Percentiles rank a stretch among this genome's conserved stretches.
Evolutionary conservation across 176 grass and related monocot genomes (phyloP).

Genomic region (Metroxylon sagu): DNA sequence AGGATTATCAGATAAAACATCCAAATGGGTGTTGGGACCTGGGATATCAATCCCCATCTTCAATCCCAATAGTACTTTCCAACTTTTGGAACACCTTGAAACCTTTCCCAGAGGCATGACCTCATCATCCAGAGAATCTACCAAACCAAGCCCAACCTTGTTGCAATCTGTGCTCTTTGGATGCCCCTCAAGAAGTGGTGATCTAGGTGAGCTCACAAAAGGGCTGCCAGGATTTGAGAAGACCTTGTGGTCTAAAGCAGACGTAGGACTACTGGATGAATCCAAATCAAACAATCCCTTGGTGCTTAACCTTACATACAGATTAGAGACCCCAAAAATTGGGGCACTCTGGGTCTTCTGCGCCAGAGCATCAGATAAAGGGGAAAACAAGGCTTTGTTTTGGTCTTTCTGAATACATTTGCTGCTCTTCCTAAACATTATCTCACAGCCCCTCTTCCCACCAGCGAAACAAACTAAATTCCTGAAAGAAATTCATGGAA

Average conservation of each 20-base stretch:
- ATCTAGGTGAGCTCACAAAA: constrained; percentile 25
- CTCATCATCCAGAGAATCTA: constrained; percentile 42
- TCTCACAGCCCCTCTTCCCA: background rate
- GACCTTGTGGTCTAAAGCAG: constrained; percentile 63
- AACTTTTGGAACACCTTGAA: constrained; percentile 16
- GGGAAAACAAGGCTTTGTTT: constrained; percentile 30
- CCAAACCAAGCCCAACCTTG: constrained; percentile 57
- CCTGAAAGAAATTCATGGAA: background rate
- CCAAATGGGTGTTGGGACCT: background rate
- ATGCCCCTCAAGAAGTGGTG: constrained; percentile 25
- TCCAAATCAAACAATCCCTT: constrained; percentile 54
- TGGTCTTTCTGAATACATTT: constrained; percentile 17
- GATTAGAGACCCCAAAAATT: constrained; percentile 64
- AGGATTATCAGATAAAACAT: background rate
- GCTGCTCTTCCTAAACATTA: constrained; percentile 13
- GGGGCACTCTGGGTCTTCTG: constrained; percentile 7
- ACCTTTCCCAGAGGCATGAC: constrained; percentile 6
- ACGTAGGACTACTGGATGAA: constrained; percentile 80
- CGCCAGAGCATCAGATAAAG: constrained; percentile 18
- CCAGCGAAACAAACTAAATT: background rate
- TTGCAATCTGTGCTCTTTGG: constrained; percentile 34
- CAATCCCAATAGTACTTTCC: constrained; percentile 33
- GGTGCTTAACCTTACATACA: constrained; percentile 63
- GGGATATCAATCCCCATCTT: constrained; percentile 32
- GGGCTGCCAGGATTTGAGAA: constrained; percentile 30